These are phyloP conservation scores for Boletus vermiculosoides DNA, from an alignment of 768 basidiomycete species.

Conservation along the genomic window DNA sequence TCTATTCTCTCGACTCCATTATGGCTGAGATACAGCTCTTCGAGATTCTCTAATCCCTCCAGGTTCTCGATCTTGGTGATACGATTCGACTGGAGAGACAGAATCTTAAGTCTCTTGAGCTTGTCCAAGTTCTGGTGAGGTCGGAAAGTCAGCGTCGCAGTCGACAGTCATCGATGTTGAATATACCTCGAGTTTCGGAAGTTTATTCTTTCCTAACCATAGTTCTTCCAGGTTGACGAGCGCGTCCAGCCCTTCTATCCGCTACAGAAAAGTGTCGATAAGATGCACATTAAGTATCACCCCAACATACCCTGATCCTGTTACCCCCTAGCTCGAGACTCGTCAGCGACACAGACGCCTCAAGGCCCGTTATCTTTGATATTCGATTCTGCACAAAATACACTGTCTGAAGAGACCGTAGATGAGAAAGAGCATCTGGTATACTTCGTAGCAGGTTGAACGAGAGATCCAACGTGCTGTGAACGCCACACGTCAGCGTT, in stretches of 20 bases:
- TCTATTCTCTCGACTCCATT: constrained; percentile 85
- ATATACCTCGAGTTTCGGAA: constrained; percentile 75
- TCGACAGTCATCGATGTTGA: neutral
- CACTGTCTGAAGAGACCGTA: constrained; percentile 66
- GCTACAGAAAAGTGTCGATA: constrained; percentile 42
- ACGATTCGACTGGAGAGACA: constrained; percentile 93
- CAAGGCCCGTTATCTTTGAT: constrained; percentile 68
- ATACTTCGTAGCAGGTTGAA: constrained; percentile 85
- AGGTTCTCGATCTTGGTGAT: constrained; percentile 85
- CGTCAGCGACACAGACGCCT: constrained; percentile 54
- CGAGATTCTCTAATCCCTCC: constrained; percentile 67
- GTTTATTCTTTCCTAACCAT: constrained; percentile 99
- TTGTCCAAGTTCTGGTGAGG: constrained; percentile 58
- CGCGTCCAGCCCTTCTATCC: constrained; percentile 82
- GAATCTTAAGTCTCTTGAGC: constrained; percentile 73
- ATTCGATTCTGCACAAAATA: constrained; percentile 99
- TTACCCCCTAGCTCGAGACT: constrained; percentile 96
- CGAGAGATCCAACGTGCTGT: constrained; percentile 84
- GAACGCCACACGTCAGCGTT: neutral
- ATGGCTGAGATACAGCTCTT: constrained; percentile 92
- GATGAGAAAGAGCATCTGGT: constrained; percentile 57
- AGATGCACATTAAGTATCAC: neutral
- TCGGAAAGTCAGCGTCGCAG: neutral
- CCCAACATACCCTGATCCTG: constrained; percentile 67
- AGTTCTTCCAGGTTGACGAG: constrained; percentile 85